These are phyloP conservation scores for Lentinula lateritia DNA, from an alignment of 768 basidiomycete genomes.

Conservation along the genomic window DNA sequence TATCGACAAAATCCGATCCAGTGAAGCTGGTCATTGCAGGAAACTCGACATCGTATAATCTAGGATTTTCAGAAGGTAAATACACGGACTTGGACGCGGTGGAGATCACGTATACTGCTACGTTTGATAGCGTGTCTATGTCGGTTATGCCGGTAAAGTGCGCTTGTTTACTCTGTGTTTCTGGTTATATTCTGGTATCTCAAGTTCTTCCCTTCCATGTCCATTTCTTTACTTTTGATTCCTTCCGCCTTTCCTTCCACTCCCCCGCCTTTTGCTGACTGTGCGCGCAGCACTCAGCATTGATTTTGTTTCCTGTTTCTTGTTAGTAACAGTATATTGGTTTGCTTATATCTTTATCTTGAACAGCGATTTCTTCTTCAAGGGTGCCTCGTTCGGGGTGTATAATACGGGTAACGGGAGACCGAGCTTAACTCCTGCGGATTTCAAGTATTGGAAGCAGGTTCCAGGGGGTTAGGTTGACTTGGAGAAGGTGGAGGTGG, in stretches of 20 bases:
- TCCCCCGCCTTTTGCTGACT: too few relatives aligned
- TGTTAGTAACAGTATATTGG: too few relatives aligned
- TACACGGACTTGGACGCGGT: conserved; percentile 5
- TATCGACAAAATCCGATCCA: conserved; percentile 17
- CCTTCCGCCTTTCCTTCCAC: too few relatives aligned
- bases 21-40: conserved; percentile 25
- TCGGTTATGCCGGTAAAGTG: conserved; percentile 29
- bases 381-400: conserved; percentile 29
- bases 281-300: too few relatives aligned
- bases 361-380: conserved; percentile 32
- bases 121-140: conserved; percentile 26
- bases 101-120: conserved; percentile 18
- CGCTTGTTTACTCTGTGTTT: neutral
- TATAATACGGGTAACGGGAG: conserved; percentile 35
- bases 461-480: conserved; percentile 5
- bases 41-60: conserved; percentile 21
- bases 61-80: conserved; percentile 29
- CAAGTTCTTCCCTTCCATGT: too few relatives aligned
- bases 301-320: too few relatives aligned
- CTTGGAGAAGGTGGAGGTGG: too few relatives aligned
- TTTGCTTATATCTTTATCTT: neutral
- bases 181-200: too few relatives aligned
- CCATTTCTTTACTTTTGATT: too few relatives aligned
- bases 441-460: conserved; percentile 34
- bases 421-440: conserved; percentile 27